A percentile compares a stretch with the other conserved stretches of the same genome.
phyloP scores from a whole-genome alignment of 2,329 filamentous ascomycete species.

The Knufia fluminis region DNA sequence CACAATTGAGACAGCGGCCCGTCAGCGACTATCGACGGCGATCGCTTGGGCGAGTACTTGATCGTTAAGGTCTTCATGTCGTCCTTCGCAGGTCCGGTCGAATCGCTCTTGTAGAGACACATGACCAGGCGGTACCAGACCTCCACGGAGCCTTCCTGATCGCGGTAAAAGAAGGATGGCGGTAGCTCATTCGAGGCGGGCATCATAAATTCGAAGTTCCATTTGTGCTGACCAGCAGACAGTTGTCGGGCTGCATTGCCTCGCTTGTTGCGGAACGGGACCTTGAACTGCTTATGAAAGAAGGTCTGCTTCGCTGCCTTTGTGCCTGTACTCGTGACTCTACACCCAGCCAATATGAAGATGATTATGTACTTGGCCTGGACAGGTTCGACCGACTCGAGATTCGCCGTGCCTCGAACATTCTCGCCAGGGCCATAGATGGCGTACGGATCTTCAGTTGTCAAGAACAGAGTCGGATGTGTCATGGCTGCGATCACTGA shows the following conservation, averaged over 20 bases:
- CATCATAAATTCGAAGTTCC: conserved; percentile 5
- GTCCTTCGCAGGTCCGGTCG: not conserved
- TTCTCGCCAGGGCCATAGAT: conserved; percentile 9
- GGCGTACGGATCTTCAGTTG: conserved; percentile 7
- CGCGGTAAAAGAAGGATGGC: conserved; percentile 8
- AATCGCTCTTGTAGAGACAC: conserved; percentile 2
- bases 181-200: conserved; percentile 3
- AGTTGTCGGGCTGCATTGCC: not conserved
- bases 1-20: not conserved
- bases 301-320: conserved; percentile 1
- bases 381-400: not conserved
- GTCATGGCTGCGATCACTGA: not conserved
- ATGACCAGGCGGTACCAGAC: conserved; percentile 8
- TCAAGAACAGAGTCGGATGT: conserved; percentile 1
- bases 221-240: conserved; percentile 4
- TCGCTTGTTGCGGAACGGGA: conserved; percentile 2
- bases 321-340: not conserved
- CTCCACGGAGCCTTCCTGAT: conserved; percentile 1
- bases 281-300: conserved; percentile 7
- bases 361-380: conserved; percentile 5
- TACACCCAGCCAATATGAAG: not conserved
- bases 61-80: not conserved
- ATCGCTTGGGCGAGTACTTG: conserved; percentile 7
- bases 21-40: not conserved
- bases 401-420: conserved; percentile 7